Conservation (phyloP, 108 stramenopile genomes). For the Nitzschia inconspicua region DNA sequence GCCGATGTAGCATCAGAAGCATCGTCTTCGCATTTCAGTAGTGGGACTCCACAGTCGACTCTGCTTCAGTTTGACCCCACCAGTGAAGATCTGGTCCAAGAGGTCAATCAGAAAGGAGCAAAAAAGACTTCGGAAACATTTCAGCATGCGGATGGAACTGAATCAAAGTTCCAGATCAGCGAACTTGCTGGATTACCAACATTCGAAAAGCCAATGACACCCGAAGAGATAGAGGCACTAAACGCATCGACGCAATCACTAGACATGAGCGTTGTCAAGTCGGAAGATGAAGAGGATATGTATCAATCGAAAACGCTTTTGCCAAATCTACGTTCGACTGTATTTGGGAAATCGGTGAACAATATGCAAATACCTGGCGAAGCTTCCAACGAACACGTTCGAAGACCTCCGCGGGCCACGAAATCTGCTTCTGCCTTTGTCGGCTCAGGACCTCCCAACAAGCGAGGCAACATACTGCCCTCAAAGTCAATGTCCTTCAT, state of each 20-base stretch:
- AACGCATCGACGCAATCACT: not conserved
- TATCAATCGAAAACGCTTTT: no score
- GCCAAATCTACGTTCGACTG: no score
- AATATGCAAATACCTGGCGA: no score
- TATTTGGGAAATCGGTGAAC: no score
- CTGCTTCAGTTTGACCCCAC: constrained; percentile 31
- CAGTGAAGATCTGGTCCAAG: not conserved
- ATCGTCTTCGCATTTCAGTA: not conserved
- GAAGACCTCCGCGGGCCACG: no score
- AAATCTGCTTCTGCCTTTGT: no score
- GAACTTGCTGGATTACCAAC: constrained; percentile 26
- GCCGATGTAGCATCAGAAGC: constrained; percentile 8
- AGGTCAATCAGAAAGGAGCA: constrained; percentile 11
- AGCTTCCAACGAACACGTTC: no score
- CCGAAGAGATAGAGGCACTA: not conserved
- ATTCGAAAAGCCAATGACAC: constrained; percentile 12
- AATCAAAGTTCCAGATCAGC: constrained; percentile 19
- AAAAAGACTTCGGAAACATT: constrained; percentile 12
- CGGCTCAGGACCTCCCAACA: no score
- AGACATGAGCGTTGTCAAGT: no score
- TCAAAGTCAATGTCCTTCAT: constrained; percentile 1
- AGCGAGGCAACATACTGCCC: not conserved
- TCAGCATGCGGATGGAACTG: constrained; percentile 12
- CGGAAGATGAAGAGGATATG: no score
- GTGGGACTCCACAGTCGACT: constrained; percentile 1